Conservation (phyloP, 73 alveolate genomes). For the Paramecium sexaurelia region DNA sequence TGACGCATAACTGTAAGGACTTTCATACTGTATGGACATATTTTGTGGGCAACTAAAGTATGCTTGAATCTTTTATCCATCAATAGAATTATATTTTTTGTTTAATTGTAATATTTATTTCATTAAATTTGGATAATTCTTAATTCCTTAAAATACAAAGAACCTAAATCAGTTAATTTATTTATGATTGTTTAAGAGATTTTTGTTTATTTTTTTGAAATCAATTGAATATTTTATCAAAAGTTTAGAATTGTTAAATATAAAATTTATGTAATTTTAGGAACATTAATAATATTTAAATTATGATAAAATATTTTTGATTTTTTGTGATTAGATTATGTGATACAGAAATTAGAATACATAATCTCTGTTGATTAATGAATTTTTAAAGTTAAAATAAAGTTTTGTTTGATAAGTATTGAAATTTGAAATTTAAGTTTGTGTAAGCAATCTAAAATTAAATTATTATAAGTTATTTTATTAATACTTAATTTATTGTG, state of each 20-base stretch:
- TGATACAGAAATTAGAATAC: neutral
- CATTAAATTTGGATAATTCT: neutral
- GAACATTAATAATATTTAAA: neutral
- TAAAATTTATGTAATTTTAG: neutral
- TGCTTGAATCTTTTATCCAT: conserved; percentile 42
- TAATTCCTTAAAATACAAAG: neutral
- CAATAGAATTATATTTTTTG: neutral
- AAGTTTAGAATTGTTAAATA: neutral
- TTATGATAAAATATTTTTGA: neutral
- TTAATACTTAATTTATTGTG: neutral
- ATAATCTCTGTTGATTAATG: neutral
- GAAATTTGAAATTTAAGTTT: neutral
- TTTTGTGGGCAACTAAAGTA: conserved; percentile 26
- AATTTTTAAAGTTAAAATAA: neutral
- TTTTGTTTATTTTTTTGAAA: neutral
- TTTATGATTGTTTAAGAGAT: neutral
- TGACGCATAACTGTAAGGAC: neutral
- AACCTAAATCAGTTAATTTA: neutral
- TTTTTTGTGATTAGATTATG: neutral
- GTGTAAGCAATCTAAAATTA: neutral
- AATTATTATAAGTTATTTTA: neutral
- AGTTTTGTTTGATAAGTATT: neutral
- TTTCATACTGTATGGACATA: conserved; percentile 40
- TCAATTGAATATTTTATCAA: neutral
- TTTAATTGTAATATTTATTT: neutral